Evolutionary conservation across 192 early-diverging fungal genomes (phyloP).

Genomic region (Coemansia sp.): DNA sequence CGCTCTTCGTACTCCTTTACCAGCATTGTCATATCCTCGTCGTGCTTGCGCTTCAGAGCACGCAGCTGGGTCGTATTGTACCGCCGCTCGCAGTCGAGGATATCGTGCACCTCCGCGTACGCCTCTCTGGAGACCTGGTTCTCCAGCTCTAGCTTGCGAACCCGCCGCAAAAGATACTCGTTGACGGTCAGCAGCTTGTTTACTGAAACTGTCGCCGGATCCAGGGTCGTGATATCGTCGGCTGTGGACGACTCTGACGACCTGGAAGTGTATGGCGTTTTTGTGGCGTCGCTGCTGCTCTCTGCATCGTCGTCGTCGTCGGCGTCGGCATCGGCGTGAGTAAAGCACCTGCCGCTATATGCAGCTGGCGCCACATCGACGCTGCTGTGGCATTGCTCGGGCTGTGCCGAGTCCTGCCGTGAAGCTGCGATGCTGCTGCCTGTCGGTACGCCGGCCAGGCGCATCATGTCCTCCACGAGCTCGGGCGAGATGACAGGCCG

Average conservation of each 20-base stretch:
- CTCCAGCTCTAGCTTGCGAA: slow-evolving; percentile 49
- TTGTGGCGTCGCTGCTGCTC: slow-evolving; percentile 6
- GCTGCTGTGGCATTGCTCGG: neutral
- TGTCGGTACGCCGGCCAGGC: neutral
- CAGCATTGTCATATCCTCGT: slow-evolving; percentile 31
- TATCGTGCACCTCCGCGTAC: slow-evolving; percentile 41
- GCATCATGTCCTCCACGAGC: slow-evolving; percentile 9
- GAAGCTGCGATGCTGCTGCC: neutral
- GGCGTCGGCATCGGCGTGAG: neutral
- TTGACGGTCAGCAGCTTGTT: slow-evolving; percentile 17
- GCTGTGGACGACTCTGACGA: neutral
- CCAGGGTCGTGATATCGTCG: slow-evolving; percentile 3
- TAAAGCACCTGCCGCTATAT: too few species aligned
- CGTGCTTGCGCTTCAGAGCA: slow-evolving; percentile 27
- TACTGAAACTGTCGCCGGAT: neutral
- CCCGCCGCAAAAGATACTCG: slow-evolving; percentile 32
- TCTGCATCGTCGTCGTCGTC: neutral
- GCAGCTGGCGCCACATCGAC: neutral
- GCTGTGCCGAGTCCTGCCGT: neutral
- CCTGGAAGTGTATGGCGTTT: neutral
- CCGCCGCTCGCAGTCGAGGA: slow-evolving; percentile 40
- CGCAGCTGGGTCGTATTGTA: slow-evolving; percentile 25
- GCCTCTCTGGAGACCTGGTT: slow-evolving; percentile 47
- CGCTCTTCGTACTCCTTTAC: slow-evolving; percentile 26
- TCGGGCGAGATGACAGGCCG: slow-evolving; percentile 2